These are phyloP conservation scores for Cairneyella variabilis DNA, from an alignment of 495 filamentous ascomycete species.

Conservation along the genomic window DNA sequence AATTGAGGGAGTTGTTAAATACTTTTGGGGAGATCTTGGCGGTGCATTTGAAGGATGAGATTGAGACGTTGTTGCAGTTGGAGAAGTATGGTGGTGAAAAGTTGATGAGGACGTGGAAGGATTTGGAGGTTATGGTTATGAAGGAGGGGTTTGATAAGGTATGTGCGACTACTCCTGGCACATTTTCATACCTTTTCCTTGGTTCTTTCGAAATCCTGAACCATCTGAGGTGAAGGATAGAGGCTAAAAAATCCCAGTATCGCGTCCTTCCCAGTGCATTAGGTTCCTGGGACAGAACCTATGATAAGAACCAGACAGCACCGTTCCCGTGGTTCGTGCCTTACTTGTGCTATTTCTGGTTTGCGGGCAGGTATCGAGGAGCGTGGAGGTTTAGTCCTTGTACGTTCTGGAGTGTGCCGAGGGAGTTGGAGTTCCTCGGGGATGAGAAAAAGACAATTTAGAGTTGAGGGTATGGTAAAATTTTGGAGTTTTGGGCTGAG, in stretches of 20 bases:
- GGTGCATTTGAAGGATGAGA: constrained; percentile 39
- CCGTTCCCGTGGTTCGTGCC: constrained; percentile 9
- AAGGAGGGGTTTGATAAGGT: constrained; percentile 2
- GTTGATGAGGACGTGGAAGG: constrained; percentile 49
- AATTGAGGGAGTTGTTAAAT: constrained; percentile 33
- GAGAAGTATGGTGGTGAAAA: constrained; percentile 26
- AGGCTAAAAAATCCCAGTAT: constrained; percentile 1
- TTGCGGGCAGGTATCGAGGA: background rate
- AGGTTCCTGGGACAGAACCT: background rate
- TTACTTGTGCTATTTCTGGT: background rate
- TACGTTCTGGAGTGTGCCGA: background rate
- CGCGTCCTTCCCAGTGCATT: background rate
- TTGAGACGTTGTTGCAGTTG: constrained; percentile 26
- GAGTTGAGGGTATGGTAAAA: too few species aligned
- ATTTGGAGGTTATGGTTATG: constrained; percentile 42
- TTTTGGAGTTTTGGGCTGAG: too few species aligned
- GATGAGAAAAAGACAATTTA: too few species aligned
- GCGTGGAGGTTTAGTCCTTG: constrained; percentile 12
- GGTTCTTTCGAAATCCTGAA: background rate
- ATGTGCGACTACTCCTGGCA: background rate
- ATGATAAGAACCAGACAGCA: background rate
- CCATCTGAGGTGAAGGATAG: background rate
- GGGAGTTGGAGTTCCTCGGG: constrained; percentile 1
- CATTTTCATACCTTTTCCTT: background rate
- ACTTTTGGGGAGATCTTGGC: constrained; percentile 31